Evolutionary conservation across 805 yeast genomes (phyloP).

Genomic region (Clavispora asparagi): DNA sequence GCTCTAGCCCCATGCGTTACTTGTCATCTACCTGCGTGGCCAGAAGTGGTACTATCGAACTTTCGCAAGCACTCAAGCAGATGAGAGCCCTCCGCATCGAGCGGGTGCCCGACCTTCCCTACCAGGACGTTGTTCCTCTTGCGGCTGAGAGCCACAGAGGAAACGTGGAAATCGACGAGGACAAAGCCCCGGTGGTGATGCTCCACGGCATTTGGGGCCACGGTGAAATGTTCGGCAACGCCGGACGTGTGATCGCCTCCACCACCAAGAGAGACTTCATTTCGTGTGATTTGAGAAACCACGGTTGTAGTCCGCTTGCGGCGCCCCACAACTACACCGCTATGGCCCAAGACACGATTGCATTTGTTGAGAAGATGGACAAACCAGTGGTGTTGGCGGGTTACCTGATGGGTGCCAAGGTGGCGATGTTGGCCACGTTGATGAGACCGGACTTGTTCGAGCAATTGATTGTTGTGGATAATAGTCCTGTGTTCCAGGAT

Average conservation of each 20-base stretch:
- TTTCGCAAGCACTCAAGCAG: neutral
- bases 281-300: conserved; percentile 51
- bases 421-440: conserved; percentile 44
- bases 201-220: conserved; percentile 56
- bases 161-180: conserved; percentile 2
- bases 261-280: conserved; percentile 28
- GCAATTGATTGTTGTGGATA: conserved; percentile 45
- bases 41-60: neutral
- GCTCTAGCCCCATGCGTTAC: neutral
- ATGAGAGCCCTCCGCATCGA: neutral
- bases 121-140: neutral
- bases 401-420: conserved; percentile 61
- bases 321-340: conserved; percentile 41
- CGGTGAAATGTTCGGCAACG: conserved; percentile 36
- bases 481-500: conserved; percentile 37
- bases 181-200: conserved; percentile 34
- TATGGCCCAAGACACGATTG: conserved; percentile 39
- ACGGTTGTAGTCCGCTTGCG: conserved; percentile 45
- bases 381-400: conserved; percentile 33
- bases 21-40: neutral
- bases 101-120: conserved; percentile 1
- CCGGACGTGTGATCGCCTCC: conserved; percentile 31
- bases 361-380: conserved; percentile 23
- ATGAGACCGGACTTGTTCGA: conserved; percentile 34
- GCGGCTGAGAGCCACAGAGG: conserved; percentile 2